A percentile compares a stretch with the other conserved stretches of the same genome.
These are phyloP conservation scores for Cyberlindnera maclurae DNA, from an alignment of 805 yeast genomes.

Conservation along the genomic window DNA sequence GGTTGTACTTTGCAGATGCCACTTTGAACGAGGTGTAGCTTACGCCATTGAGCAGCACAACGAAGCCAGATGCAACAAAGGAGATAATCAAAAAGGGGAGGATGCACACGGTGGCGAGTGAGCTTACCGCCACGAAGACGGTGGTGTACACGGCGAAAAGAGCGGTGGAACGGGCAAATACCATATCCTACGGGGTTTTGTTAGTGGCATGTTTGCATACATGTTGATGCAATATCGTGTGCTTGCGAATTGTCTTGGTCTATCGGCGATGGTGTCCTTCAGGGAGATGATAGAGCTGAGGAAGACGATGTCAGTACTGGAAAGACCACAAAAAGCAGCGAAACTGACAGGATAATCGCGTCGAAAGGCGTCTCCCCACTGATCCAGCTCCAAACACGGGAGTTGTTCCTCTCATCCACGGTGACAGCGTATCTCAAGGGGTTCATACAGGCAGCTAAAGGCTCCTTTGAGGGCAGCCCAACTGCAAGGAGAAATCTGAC, in stretches of 20 bases:
- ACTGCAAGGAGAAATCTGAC: no score
- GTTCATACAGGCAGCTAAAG: no score
- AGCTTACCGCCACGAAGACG: slow-evolving; percentile 9
- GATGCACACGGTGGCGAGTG: slow-evolving; percentile 13
- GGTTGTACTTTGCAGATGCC: slow-evolving; percentile 22
- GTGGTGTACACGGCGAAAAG: slow-evolving; percentile 15
- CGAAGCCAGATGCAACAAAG: slow-evolving; percentile 21
- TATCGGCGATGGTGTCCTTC: not conserved
- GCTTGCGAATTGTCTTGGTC: no score
- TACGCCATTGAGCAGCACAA: slow-evolving; percentile 20
- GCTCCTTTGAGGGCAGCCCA: no score
- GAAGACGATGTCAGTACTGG: not conserved
- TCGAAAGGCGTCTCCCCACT: slow-evolving; percentile 10
- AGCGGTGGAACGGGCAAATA: slow-evolving; percentile 12
- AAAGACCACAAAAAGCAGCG: not conserved
- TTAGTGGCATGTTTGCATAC: no score
- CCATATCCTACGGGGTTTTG: slow-evolving; percentile 1
- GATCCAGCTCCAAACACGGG: slow-evolving; percentile 10
- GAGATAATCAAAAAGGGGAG: slow-evolving; percentile 19
- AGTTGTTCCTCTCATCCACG: slow-evolving; percentile 10
- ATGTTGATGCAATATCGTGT: no score
- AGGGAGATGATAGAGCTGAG: not conserved
- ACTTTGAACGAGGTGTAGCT: slow-evolving; percentile 20
- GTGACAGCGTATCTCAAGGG: not conserved
- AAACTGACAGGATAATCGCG: slow-evolving; percentile 11